Conservation (phyloP, 148 eudicot species). For the Silene conica region DNA sequence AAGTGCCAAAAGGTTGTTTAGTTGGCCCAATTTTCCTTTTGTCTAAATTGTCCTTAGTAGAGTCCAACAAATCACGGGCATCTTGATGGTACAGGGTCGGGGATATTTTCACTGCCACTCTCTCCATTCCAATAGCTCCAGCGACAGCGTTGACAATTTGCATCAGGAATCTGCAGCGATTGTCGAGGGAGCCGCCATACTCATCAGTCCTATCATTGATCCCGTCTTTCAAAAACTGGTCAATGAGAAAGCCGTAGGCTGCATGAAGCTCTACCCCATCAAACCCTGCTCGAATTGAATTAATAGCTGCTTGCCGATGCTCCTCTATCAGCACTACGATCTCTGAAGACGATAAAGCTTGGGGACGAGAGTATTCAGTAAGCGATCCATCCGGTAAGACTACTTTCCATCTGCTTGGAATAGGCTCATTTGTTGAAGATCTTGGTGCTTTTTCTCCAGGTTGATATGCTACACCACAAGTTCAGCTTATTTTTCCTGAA, state of each 20-base stretch:
- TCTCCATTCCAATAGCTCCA: constrained; percentile 52
- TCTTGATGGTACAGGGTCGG: constrained; percentile 72
- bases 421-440: constrained; percentile 74
- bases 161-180: constrained; percentile 63
- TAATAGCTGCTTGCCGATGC: constrained; percentile 72
- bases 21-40: no score
- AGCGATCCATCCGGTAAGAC: constrained; percentile 62
- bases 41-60: no score
- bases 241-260: constrained; percentile 81
- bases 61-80: no score
- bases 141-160: constrained; percentile 48
- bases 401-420: constrained; percentile 66
- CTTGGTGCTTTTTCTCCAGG: constrained; percentile 55
- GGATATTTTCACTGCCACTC: constrained; percentile 59
- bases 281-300: constrained; percentile 87
- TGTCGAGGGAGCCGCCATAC: constrained; percentile 70
- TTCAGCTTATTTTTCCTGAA: no score
- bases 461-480: constrained; percentile 52
- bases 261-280: constrained; percentile 83
- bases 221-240: constrained; percentile 80
- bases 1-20: no score
- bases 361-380: constrained; percentile 51
- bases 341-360: constrained; percentile 44
- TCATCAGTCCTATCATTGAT: constrained; percentile 68
- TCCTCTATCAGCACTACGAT: constrained; percentile 44